Base-by-base conservation (phyloP, 306 rosid genomes). In the Vigna reflexopilosa region DNA sequence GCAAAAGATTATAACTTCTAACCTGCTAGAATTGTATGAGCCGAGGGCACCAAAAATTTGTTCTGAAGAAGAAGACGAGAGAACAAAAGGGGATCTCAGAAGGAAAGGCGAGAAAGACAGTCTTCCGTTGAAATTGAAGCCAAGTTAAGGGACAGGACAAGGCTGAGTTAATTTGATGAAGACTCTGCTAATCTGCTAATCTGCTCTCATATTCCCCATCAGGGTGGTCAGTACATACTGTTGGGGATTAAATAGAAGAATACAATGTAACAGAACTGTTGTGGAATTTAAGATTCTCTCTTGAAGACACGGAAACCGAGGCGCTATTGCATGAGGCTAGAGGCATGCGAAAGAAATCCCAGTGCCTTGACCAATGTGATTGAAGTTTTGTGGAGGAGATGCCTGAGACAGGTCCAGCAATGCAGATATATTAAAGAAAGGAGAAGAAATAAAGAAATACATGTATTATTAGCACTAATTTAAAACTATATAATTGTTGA, bases 321-420 rank as follows among this genome's bases (percentile, higher is more conserved):
- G 90, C 69, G 86, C 69, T 85, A 78, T 71, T 86, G 87, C 85
- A 80, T 82, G 84, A 89, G 88, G 81, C 70, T 77, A 80, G 91
- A 89, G 83, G 94, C 97, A 89, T 93, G 97, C 98, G 87, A 88
- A 91, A 85, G 93, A 93, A 90, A 87, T 91, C 95, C 74, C 92
- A 93, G 92, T 88, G 91, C 74, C 84, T 81, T 81, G 84, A 86
- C 98, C 99, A 93, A 90, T 93, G 87, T 74, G 77, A 51, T 87
- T 86, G 86, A 83, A 93, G 96, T 86, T 91, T 91, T 85, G 97
- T 93, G 99, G 87, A 91, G 70, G 85, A 88, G 90, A 92, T 87
- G 98, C 97, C 83, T 69, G 78, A 77, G 91, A 82, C 92, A 86
- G 82, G 76, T 81, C 90, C 97, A 83, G 91, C 92, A 87, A 61